phyloP scores from a whole-genome alignment of 371 early-diverging fungal species.

The Mycotypha africana region DNA sequence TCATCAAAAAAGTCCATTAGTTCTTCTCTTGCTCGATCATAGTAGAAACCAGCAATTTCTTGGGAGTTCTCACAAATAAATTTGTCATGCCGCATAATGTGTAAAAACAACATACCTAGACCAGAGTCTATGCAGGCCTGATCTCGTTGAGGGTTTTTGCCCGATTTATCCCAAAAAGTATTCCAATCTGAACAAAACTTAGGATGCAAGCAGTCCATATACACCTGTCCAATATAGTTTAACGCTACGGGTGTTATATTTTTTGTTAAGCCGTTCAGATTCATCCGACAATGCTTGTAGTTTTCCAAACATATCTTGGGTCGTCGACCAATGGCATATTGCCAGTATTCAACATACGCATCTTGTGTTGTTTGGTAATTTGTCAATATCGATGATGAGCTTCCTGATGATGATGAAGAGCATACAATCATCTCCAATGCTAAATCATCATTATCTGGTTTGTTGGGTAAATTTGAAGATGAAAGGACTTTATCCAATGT shows the following conservation, averaged over 20 bases:
- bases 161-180: slow-evolving; percentile 27
- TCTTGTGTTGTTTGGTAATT: slow-evolving; percentile 4
- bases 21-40: slow-evolving; percentile 24
- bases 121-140: slow-evolving; percentile 28
- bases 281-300: slow-evolving; percentile 18
- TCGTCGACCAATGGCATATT: slow-evolving; percentile 5
- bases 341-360: slow-evolving; percentile 23
- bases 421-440: background rate
- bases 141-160: slow-evolving; percentile 17
- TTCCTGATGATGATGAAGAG: slow-evolving; percentile 4
- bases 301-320: slow-evolving; percentile 18
- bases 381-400: slow-evolving; percentile 2
- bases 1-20: slow-evolving; percentile 32
- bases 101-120: slow-evolving; percentile 28
- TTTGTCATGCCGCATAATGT: slow-evolving; percentile 29
- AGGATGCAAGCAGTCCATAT: slow-evolving; percentile 33
- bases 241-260: slow-evolving; percentile 21
- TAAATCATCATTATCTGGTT: slow-evolving; percentile 4
- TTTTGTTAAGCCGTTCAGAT: slow-evolving; percentile 15
- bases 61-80: slow-evolving; percentile 19
- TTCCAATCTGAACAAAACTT: slow-evolving; percentile 24
- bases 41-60: slow-evolving; percentile 26
- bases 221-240: slow-evolving; percentile 24
- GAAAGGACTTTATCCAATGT: background rate
- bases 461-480: background rate